Conservation (phyloP, 192 early-diverging fungal genomes). For the Coemansia sp. region DNA sequence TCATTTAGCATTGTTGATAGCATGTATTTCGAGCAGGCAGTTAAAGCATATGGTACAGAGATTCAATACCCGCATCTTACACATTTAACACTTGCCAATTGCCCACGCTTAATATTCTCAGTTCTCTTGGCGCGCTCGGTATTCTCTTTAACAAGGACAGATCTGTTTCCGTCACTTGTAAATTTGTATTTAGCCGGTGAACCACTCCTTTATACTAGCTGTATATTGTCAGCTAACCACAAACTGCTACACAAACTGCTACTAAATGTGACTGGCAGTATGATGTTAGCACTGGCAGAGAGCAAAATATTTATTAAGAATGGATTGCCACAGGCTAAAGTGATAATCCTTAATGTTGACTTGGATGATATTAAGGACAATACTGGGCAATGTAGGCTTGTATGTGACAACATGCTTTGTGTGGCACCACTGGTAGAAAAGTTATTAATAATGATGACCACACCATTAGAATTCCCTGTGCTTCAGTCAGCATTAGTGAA, state of each 20-base stretch:
- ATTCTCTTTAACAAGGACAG: background rate
- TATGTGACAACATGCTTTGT: background rate
- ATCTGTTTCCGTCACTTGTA: background rate
- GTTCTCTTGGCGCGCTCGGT: background rate
- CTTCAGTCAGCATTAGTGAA: background rate
- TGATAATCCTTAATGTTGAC: background rate
- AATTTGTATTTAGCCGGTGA: background rate
- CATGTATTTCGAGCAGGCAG: no score
- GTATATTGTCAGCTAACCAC: background rate
- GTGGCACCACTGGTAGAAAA: background rate
- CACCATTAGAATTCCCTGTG: no score
- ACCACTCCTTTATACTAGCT: background rate
- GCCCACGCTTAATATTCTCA: background rate
- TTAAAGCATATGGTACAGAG: background rate
- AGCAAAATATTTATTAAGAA: background rate
- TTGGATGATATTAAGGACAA: background rate
- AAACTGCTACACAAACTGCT: background rate
- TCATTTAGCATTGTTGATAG: no score
- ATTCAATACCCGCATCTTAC: background rate
- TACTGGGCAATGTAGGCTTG: background rate
- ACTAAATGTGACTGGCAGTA: background rate
- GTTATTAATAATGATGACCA: background rate
- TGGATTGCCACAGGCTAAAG: slow-evolving; percentile 1
- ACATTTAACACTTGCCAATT: background rate
- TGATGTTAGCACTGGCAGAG: background rate